Evolutionary conservation across 2,329 filamentous ascomycete genomes (phyloP).

Genomic region (Aspergillus costaricaensis): DNA sequence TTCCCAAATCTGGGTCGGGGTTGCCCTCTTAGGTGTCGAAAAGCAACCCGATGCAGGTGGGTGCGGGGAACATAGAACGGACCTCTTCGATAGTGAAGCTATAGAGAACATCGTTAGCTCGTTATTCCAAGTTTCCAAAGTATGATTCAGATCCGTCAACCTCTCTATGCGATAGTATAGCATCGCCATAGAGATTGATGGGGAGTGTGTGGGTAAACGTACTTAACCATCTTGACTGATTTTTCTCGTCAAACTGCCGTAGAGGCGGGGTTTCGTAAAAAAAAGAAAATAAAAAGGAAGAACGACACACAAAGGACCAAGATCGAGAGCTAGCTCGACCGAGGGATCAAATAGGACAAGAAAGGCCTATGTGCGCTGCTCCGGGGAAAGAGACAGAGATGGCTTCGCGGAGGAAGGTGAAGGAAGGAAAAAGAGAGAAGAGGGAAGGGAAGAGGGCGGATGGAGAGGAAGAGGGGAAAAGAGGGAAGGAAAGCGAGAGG

Average conservation of each 20-base stretch:
- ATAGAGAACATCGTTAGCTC: constrained; percentile 38
- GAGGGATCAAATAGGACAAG: constrained; percentile 31
- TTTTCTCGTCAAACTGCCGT: constrained; percentile 40
- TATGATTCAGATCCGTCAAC: too few relatives aligned
- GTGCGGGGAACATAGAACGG: constrained; percentile 37
- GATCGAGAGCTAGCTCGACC: constrained; percentile 49
- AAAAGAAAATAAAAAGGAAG: constrained; percentile 30
- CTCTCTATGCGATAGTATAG: too few relatives aligned
- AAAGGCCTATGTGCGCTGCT: constrained; percentile 44
- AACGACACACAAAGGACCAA: constrained; percentile 44
- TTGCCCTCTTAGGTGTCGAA: neutral
- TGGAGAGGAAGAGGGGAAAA: constrained; percentile 29
- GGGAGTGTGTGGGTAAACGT: constrained; percentile 55
- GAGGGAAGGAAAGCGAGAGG: constrained; percentile 24
- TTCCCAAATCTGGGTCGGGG: neutral
- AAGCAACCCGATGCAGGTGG: neutral
- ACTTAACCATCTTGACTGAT: constrained; percentile 99
- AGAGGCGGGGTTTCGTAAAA: constrained; percentile 43
- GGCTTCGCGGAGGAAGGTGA: constrained; percentile 33
- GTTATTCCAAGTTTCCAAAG: neutral
- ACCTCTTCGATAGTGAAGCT: constrained; percentile 98
- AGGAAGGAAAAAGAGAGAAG: constrained; percentile 33
- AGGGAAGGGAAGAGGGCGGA: constrained; percentile 31
- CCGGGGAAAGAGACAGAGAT: constrained; percentile 32
- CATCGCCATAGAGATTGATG: too few relatives aligned